These are phyloP conservation scores for Sporothrix protearum DNA, from an alignment of 2,329 filamentous ascomycete species.

Conservation along the genomic window DNA sequence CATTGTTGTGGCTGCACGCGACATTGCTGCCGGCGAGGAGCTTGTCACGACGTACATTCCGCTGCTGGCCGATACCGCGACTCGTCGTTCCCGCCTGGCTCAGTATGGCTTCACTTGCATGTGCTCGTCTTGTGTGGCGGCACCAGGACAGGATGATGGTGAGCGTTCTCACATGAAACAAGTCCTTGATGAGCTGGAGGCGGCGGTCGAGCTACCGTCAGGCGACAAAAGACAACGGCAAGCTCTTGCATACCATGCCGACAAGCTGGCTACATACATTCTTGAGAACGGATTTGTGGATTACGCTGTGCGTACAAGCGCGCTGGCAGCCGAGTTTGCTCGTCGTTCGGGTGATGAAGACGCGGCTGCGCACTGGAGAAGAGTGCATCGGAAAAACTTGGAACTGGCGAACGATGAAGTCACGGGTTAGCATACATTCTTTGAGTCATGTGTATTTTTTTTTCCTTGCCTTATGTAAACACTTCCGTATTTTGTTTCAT, in stretches of 20 bases:
- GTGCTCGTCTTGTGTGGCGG: constrained; percentile 23
- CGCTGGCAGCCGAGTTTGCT: constrained; percentile 25
- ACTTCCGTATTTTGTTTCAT: background rate
- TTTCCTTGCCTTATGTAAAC: background rate
- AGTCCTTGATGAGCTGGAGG: constrained; percentile 18
- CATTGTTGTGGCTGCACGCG: constrained; percentile 35
- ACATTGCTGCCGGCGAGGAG: constrained; percentile 38
- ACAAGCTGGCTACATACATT: constrained; percentile 35
- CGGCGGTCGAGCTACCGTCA: background rate
- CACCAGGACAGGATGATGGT: background rate
- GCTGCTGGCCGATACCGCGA: constrained; percentile 33
- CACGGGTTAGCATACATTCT: background rate
- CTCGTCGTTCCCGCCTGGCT: constrained; percentile 35
- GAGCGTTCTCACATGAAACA: constrained; percentile 22
- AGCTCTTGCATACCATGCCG: background rate
- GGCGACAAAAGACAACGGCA: background rate
- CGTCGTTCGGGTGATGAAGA: background rate
- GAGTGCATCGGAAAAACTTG: background rate
- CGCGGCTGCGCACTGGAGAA: background rate
- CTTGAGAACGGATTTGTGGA: constrained; percentile 26
- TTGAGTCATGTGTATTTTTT: too few species aligned
- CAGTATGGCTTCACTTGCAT: constrained; percentile 31
- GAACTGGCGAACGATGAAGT: background rate
- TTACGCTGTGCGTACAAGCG: constrained; percentile 28
- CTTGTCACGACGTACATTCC: constrained; percentile 39